Percentiles rank a stretch among this genome's conserved stretches.
phyloP scores from a whole-genome alignment of 2,329 filamentous ascomycete genomes.

The Aspergillus quadricinctus region DNA sequence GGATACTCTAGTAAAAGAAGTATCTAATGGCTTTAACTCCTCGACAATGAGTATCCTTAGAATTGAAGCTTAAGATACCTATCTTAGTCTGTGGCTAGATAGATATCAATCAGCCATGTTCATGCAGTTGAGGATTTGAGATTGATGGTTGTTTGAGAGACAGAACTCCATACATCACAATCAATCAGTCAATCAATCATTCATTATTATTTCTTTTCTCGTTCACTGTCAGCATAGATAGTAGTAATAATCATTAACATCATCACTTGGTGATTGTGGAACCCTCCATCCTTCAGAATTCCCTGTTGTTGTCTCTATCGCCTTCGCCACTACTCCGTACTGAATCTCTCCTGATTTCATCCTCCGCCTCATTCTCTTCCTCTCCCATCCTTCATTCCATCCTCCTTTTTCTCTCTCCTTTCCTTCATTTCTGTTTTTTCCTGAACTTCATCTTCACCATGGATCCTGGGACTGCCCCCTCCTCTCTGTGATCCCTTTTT shows the following conservation, averaged over 20 bases:
- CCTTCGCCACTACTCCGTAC: background rate
- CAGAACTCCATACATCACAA: background rate
- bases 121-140: background rate
- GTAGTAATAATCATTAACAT: background rate
- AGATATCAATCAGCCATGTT: background rate
- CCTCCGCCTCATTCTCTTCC: slow-evolving; percentile 5
- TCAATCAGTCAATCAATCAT: background rate
- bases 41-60: too few species aligned
- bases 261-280: background rate
- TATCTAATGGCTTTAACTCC: background rate
- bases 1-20: background rate
- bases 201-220: background rate
- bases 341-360: slow-evolving; percentile 1
- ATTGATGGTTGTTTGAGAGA: background rate
- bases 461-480: slow-evolving; percentile 4
- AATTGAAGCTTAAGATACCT: background rate
- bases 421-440: background rate
- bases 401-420: slow-evolving; percentile 5
- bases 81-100: background rate
- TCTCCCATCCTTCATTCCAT: slow-evolving; percentile 8
- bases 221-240: background rate
- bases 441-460: slow-evolving; percentile 4
- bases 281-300: background rate
- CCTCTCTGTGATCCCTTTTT: slow-evolving; percentile 14
- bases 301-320: slow-evolving; percentile 3